Evolutionary conservation across 2,329 filamentous ascomycete genomes (phyloP), one percentile per base, ranked within the genome.

Genomic region (Leptosphaerulina australis): DNA sequence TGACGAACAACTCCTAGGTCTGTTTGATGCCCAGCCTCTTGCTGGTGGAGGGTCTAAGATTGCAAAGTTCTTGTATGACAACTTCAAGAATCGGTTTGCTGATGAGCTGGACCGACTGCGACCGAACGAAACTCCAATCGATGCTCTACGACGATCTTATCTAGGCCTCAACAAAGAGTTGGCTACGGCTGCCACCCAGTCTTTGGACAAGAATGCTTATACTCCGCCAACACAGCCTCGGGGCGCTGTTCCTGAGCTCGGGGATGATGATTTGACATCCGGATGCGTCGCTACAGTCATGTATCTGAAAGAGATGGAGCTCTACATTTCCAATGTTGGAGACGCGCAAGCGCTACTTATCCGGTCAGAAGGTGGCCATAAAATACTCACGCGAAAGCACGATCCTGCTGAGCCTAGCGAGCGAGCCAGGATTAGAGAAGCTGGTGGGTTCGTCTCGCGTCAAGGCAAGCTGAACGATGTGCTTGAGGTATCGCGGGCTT

Each of bases 341-440:
- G 91, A 99, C 74, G 91, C 89, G 4, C 91, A 97, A 74, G 93
- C 92, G n/a, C 88, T 99, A 75, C 81, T 97, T 15, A 94, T 99
- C 56, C 89, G 92, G 64, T 90, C 89, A 1, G 91, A 96, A 69
- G 91, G 91, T 29, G 84, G 87, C 18, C 84, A 94, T 73, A 87
- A 86, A 64, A 86, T 93, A 58, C 80, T 99, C 59, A 97, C 94
- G 2, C 82, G 85, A 50, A 97, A 95, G 72, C 94, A 99, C 70
- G 92, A 97, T 66, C 94, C 94, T 5, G 92, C 93, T 0, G 91
- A 96, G 68, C 82, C 88, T 0, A 79, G 78, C 17, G 94, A 99
- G 74, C 83, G 94, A 38, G 85, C 91, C 47, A 88, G 94, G 14
- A 97, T 99, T 62, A 87, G 94, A 29, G 91, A 96, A 68, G 93